Base-by-base conservation (phyloP, 2,329 filamentous ascomycete genomes). In the Colletotrichum cereale region DNA sequence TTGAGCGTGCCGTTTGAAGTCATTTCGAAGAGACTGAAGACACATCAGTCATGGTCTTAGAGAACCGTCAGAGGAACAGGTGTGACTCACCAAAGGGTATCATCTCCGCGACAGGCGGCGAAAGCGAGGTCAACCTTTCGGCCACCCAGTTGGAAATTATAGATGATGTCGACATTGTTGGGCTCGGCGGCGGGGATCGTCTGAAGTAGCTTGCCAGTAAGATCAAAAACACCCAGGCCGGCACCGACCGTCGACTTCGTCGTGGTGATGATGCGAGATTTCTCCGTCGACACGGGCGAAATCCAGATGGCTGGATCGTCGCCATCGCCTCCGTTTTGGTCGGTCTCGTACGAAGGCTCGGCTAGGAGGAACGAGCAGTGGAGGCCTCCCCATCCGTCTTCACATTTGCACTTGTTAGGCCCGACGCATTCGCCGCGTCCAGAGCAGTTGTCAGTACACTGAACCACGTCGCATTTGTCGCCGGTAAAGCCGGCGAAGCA, bases 141-240 rank as follows among this genome's bases (percentile, higher is more conserved):
- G 21, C 82, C 76, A 1, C 85, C 85, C 0, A 82, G 79, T 5
- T 80, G 74, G 57, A 88, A 85, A 12, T 80, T 81, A 64, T 87
- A 88, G 52, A 88, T 86, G 34, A 88, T 80, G 62, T 88, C 86
- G 0, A 88, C 86, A 47, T 88, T 88, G 71, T 88, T 87, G 0
- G 87, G 87, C 65, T 88, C 80, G 1, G 80, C 81, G 0, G 85
- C 85, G 0, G 76, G 68, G 8, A 86, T 78, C 4, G 81, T 80
- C 74, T 87, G 85, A 0, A 88, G 68, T 2, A 85, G 77, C 34
- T 84, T 86, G 0, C 87, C 86, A 11, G 79, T 77, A 2, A 88
- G 76, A 65, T 88, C 84, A 42, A 86, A 88, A 0, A 88, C 84
- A 0, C 79, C 82, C 5, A 88, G 80, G 0, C 87, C 86, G 8